Evolutionary conservation across 306 rosid species (phyloP).

Genomic region (Rosa chinensis): DNA sequence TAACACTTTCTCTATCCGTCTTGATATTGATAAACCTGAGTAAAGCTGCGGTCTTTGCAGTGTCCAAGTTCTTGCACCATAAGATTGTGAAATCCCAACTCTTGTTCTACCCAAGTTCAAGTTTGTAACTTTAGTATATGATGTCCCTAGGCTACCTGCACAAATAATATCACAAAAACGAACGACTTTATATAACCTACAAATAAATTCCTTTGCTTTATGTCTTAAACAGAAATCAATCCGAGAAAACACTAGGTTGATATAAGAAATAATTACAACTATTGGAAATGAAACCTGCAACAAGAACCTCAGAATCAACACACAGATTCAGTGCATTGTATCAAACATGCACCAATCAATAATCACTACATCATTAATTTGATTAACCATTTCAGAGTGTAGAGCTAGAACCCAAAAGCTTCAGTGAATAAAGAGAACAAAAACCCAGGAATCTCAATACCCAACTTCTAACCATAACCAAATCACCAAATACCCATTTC

Average conservation of each 20-base stretch:
- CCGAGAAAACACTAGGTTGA: not conserved
- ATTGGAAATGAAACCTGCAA: not conserved
- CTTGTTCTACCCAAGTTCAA: constrained; percentile 41
- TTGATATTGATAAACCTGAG: constrained; percentile 46
- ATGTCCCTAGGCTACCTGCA: constrained; percentile 66
- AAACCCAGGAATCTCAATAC: constrained; percentile 9
- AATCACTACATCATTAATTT: not conserved
- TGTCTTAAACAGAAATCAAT: not conserved
- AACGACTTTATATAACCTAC: constrained; percentile 2
- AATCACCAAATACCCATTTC: constrained; percentile 10
- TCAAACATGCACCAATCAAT: not conserved
- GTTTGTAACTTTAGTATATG: constrained; percentile 45
- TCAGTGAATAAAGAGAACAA: not conserved
- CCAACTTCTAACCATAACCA: not conserved
- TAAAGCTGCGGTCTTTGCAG: constrained; percentile 40
- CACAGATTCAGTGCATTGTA: not conserved
- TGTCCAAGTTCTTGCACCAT: constrained; percentile 53
- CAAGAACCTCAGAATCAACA: not conserved
- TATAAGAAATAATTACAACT: not conserved
- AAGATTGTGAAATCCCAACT: constrained; percentile 35
- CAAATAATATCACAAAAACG: constrained; percentile 12
- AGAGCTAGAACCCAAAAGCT: not conserved
- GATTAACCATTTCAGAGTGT: not conserved
- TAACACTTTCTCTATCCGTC: constrained; percentile 31
- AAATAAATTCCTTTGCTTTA: constrained; percentile 18